phyloP scores from a whole-genome alignment of 2,329 filamentous ascomycete species.

The Ustilaginoidea virens region DNA sequence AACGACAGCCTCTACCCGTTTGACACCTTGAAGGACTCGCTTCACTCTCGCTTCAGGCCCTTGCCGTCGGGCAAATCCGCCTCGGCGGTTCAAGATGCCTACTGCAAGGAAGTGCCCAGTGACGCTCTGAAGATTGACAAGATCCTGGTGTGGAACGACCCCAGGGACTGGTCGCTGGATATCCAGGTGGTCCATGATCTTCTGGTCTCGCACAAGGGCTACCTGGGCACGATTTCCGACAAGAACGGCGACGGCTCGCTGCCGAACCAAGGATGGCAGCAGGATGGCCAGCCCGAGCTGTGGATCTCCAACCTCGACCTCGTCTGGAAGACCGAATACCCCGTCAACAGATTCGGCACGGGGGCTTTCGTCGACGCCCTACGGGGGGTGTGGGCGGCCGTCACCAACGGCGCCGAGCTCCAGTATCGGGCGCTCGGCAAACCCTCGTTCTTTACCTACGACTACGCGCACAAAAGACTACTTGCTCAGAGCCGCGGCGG shows the following conservation, averaged over 20 bases:
- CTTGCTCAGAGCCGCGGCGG: conserved; percentile 33
- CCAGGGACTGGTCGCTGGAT: conserved; percentile 89
- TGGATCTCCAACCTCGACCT: conserved; percentile 88
- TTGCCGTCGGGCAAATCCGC: conserved; percentile 20
- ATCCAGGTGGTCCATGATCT: conserved; percentile 72
- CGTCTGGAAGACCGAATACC: conserved; percentile 75
- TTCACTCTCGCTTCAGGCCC: conserved; percentile 13
- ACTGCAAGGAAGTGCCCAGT: conserved; percentile 18
- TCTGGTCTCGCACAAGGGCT: conserved; percentile 61
- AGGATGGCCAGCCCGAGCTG: conserved; percentile 63
- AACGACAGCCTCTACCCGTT: conserved; percentile 76
- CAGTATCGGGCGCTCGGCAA: conserved; percentile 65
- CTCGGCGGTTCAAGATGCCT: conserved; percentile 14
- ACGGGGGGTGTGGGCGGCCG: conserved; percentile 60
- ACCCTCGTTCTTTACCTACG: conserved; percentile 62
- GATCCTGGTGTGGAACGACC: conserved; percentile 89
- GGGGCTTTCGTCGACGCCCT: conserved; percentile 78
- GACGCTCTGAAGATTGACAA: conserved; percentile 64
- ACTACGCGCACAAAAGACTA: conserved; percentile 60
- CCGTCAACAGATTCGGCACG: conserved; percentile 75
- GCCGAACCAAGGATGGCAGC: conserved; percentile 64
- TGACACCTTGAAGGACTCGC: conserved; percentile 25
- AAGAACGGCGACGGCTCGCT: conserved; percentile 52
- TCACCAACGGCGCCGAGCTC: conserved; percentile 49
- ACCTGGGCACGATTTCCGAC: conserved; percentile 62